Evolutionary conservation across 2,329 filamentous ascomycete genomes (phyloP), one percentile per base, ranked within the genome.

Genomic region (Phyllachora maydis): DNA sequence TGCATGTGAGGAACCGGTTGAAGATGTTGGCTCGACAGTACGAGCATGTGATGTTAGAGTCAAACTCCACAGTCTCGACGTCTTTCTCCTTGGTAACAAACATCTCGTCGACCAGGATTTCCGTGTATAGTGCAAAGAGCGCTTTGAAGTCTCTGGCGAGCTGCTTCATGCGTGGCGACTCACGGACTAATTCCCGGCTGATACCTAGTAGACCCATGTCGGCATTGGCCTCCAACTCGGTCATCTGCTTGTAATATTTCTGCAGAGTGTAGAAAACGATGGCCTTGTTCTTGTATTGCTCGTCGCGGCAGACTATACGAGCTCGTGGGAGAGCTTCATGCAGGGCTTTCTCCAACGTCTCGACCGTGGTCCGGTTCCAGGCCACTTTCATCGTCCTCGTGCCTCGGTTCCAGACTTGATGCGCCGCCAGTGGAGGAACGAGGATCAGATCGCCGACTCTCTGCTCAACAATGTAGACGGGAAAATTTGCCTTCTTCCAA

Each of bases 251-350:
- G 30, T 59, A 54, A 42, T 95, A 95, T 38, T 82, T 88, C 8
- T 73, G 53, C 4, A 95, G 56, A 0, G 82, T 79, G 41, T 73
- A 92, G 45, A 83, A 92, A 21, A 93, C 60, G 28, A 95, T 93
- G 4, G 83, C 79, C 44, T 95, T 95, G 51, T 91, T 93, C 45
- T 95, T 95, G 56, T 98, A 98, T 45, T 95, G 85, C 43, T 98
- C 88, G 35, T 98, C 88, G 18, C 88, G 75, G 41, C 88, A 95
- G 3, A 95, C 85, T 35, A 93, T 65, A 8, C 82, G 67, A 7
- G 83, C 79, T 35, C 82, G 81, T 0, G 83, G 82, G 3, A 98
- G 57, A 1, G 85, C 82, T 50, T 95, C 88, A 28, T 70, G 63
- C 11, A 95, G 46, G 1, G 85, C 88, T 43, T 90, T 56, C 32